These are phyloP conservation scores for Cyclotella atomus DNA, from an alignment of 108 stramenopile genomes.

Conservation along the genomic window DNA sequence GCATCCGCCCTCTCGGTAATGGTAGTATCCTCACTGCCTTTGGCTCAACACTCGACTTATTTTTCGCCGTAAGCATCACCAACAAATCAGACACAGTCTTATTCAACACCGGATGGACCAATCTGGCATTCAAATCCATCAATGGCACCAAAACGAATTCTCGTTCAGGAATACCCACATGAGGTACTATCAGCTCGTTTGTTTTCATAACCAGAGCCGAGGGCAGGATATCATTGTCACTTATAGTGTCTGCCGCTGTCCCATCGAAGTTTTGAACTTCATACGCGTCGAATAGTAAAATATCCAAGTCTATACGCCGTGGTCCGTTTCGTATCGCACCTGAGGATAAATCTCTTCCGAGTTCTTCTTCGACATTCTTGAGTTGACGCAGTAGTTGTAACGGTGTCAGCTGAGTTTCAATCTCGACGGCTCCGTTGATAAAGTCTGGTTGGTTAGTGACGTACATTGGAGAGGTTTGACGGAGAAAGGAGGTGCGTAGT, in stretches of 20 bases:
- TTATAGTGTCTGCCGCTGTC: slow-evolving; percentile 12
- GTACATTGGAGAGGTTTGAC: slow-evolving; percentile 86
- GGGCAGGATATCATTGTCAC: not conserved
- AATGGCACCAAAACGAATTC: slow-evolving; percentile 95
- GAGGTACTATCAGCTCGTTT: slow-evolving; percentile 78
- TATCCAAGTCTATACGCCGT: slow-evolving; percentile 91
- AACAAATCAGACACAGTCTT: slow-evolving; percentile 54
- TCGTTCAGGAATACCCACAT: slow-evolving; percentile 84
- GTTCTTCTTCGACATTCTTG: slow-evolving; percentile 67
- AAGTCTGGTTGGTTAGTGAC: slow-evolving; percentile 86
- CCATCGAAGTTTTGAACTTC: slow-evolving; percentile 26
- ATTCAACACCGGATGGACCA: slow-evolving; percentile 57
- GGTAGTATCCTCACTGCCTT: slow-evolving; percentile 65
- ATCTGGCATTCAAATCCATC: slow-evolving; percentile 58
- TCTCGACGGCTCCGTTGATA: slow-evolving; percentile 83
- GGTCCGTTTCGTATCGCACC: slow-evolving; percentile 79
- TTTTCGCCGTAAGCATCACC: slow-evolving; percentile 2
- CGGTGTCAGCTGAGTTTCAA: slow-evolving; percentile 72
- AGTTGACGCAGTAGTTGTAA: slow-evolving; percentile 54
- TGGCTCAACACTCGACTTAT: not conserved
- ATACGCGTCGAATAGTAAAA: slow-evolving; percentile 68
- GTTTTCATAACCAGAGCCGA: slow-evolving; percentile 46
- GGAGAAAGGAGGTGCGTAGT: slow-evolving; percentile 74
- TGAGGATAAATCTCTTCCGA: slow-evolving; percentile 74
- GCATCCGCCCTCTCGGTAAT: slow-evolving; percentile 66